Evolutionary conservation across 768 basidiomycete genomes (phyloP).

Genomic region (Kwoniella sp.): DNA sequence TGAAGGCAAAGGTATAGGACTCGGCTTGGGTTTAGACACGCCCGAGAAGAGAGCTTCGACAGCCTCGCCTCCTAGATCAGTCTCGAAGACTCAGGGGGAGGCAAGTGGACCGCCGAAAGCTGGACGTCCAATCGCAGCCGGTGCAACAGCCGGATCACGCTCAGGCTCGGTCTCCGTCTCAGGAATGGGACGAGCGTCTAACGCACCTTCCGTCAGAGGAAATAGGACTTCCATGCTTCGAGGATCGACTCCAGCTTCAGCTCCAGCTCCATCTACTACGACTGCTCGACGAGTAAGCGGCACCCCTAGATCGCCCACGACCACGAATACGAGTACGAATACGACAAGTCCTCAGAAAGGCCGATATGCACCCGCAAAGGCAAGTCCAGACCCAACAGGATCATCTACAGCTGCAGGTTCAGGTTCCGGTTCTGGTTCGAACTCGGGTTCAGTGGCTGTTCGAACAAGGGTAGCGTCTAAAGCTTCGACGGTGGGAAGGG

Average conservation of each 20-base stretch:
- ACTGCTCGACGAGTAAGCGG: background rate
- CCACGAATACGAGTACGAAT: background rate
- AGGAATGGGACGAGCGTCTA: background rate
- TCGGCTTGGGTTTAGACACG: constrained; percentile 3
- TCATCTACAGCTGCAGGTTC: background rate
- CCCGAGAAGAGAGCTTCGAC: background rate
- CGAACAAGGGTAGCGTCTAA: background rate
- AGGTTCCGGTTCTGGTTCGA: background rate
- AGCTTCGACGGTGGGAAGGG: constrained; percentile 18
- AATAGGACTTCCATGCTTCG: background rate
- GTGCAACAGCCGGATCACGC: background rate
- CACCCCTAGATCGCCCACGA: background rate
- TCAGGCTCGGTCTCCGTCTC: background rate
- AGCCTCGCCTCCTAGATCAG: background rate
- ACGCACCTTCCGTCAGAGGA: background rate
- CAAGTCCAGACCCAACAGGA: too few species aligned
- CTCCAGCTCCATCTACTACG: background rate
- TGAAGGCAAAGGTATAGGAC: constrained; percentile 8
- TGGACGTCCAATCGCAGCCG: background rate
- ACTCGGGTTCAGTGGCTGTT: background rate
- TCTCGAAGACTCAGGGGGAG: background rate
- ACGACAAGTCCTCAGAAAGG: too few species aligned
- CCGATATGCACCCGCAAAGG: too few species aligned
- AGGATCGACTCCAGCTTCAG: background rate
- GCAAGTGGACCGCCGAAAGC: background rate